Evolutionary conservation across 257 asterid species (phyloP).

Genomic region (Marsdenia floribunda): DNA sequence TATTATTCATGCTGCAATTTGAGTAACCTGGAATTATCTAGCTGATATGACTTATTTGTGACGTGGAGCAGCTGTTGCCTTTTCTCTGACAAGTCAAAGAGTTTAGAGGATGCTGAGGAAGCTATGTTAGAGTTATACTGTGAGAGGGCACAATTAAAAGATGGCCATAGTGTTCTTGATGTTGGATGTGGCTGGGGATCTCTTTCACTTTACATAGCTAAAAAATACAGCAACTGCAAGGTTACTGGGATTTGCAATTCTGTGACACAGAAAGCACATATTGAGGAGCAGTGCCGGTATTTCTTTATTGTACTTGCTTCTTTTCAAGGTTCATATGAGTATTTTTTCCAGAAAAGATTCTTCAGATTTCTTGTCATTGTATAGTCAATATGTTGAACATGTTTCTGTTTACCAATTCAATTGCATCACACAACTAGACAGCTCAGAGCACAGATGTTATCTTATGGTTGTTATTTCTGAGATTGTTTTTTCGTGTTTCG

Average conservation of each 20-base stretch:
- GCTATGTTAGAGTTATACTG: slow-evolving; percentile 83
- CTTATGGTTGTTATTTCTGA: too few relatives aligned
- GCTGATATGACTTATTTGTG: slow-evolving; percentile 10
- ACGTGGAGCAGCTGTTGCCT: slow-evolving; percentile 62
- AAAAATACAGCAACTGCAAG: slow-evolving; percentile 61
- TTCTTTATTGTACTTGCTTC: background rate
- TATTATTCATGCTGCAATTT: background rate
- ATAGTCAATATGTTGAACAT: background rate
- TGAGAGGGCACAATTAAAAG: slow-evolving; percentile 71
- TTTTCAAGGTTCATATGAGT: background rate
- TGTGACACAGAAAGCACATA: slow-evolving; percentile 69
- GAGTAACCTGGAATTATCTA: background rate
- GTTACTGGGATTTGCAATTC: slow-evolving; percentile 91
- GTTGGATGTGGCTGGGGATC: slow-evolving; percentile 99
- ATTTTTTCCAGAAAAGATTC: background rate
- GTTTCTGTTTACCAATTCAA: background rate
- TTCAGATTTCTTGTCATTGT: background rate
- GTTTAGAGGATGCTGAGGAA: slow-evolving; percentile 84
- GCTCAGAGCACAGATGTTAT: background rate
- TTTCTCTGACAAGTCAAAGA: slow-evolving; percentile 54
- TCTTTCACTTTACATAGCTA: slow-evolving; percentile 63
- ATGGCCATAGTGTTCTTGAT: slow-evolving; percentile 88
- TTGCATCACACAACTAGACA: background rate
- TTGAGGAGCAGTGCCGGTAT: slow-evolving; percentile 70
- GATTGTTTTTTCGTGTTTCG: background rate